Evolutionary conservation across 2,329 filamentous ascomycete species (phyloP).

Genomic region (Fusarium denticulatum): DNA sequence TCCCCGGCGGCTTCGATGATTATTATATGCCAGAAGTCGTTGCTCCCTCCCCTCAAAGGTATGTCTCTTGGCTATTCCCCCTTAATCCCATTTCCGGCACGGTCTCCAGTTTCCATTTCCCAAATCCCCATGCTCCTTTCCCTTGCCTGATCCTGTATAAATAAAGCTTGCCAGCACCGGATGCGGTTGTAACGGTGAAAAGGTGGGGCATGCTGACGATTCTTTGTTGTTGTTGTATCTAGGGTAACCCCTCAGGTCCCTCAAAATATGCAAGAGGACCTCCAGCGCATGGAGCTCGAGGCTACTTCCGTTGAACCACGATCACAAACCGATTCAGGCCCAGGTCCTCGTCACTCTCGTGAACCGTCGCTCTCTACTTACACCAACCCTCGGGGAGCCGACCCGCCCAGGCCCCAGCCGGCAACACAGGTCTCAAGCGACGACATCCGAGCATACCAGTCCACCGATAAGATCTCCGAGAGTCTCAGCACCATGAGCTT

Average conservation of each 20-base stretch:
- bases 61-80: slow-evolving; percentile 44
- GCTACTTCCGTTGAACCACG: slow-evolving; percentile 61
- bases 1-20: slow-evolving; percentile 67
- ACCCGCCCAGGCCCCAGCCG: slow-evolving; percentile 46
- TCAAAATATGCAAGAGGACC: slow-evolving; percentile 94
- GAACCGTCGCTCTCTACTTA: slow-evolving; percentile 57
- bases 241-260: slow-evolving; percentile 96
- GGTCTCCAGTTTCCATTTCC: slow-evolving; percentile 34
- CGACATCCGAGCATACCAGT: slow-evolving; percentile 52
- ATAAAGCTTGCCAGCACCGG: slow-evolving; percentile 36
- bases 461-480: slow-evolving; percentile 49
- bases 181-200: slow-evolving; percentile 43
- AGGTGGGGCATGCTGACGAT: slow-evolving; percentile 53
- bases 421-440: slow-evolving; percentile 48
- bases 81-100: slow-evolving; percentile 26
- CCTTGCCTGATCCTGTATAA: slow-evolving; percentile 19
- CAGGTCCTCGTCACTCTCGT: slow-evolving; percentile 51
- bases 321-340: slow-evolving; percentile 46
- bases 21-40: slow-evolving; percentile 70
- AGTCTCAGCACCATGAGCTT: slow-evolving; percentile 57
- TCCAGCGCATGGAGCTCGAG: slow-evolving; percentile 90
- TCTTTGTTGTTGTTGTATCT: slow-evolving; percentile 48
- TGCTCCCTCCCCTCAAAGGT: slow-evolving; percentile 68
- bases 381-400: slow-evolving; percentile 45
- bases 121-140: slow-evolving; percentile 30